Evolutionary conservation across 257 asterid species (phyloP), one percentile per base, ranked within the genome.

Genomic region (Orobanche coerulescens): DNA sequence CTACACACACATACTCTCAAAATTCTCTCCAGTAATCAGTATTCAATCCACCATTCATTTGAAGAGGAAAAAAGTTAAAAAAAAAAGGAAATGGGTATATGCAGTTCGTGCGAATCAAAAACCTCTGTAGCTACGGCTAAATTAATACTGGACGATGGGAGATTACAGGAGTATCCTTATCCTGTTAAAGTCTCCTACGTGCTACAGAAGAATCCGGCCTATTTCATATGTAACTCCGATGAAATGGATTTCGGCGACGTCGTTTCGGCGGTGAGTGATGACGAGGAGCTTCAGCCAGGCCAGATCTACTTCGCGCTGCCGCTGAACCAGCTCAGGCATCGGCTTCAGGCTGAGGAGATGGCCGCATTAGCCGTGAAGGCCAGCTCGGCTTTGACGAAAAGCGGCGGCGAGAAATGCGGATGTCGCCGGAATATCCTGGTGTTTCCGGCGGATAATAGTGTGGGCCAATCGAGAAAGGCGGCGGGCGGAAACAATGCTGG

Each of bases 361-460:
- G 97, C 98, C 1, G 95, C 97, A 76, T 83, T 93, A 89, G 98
- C 97, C 5, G 94, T 89, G 1, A 93, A 93, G 28, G 98, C 99
- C 18, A 84, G 90, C 76, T 79, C 94, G 10, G 99, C 99, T 1
- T 26, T 90, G 67, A 75, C 76, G n/a, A 86, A 76, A 61, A 71
- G 81, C 33, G 69, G 72, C 34, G 81, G 77, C 11, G 74, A 78
- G 39, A 88, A 83, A 78, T 86, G 86, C 72, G 84, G 91, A 0
- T 82, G 79, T 39, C 76, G 83, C 34, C 61, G 83, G 61, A 77
- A 82, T 59, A 54, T 56, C 1, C 62, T 73, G 22, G 76, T 65
- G 26, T 68, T 81, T 6, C 46, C 85, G 0, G 65, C 43, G 0
- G 90, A 71, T 8, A 59, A 30, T 5, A 80, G 47, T 20, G 34